Evolutionary conservation across 306 rosid species (phyloP), one percentile per base, ranked within the genome.

Genomic region (Chamaecrista fasciculata): DNA sequence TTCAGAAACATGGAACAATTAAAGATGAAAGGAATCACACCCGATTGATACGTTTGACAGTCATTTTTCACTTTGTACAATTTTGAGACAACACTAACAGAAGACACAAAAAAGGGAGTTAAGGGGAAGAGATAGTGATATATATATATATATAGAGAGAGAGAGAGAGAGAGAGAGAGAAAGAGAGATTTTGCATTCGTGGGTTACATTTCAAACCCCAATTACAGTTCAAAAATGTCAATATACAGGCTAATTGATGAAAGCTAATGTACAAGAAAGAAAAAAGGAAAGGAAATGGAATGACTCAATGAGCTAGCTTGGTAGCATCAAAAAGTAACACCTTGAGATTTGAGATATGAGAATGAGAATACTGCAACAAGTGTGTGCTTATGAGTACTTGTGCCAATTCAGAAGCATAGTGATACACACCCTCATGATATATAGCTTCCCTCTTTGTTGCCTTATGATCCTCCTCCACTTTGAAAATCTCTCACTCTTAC

Each of bases 361-460:
- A 29, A 24, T 39, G 55, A n/a, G 49, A 42, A 56, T 47, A 29
- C 70, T 63, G 40, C 34, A 64, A 4, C 36, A 9, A 31, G 57
- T 19, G 40, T 25, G 55, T 73, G 57, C 60, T 73, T 56, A 4
- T 72, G 87, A 89, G 81, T 84, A 72, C 83, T 87, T 86, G 72
- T 81, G 86, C 76, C 86, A 81, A 72, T 89, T 82, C 65, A 92
- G 90, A 82, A 92, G 96, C 95, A 92, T 84, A 59, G 95, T 79
- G 68, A 89, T 72, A 72, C 98, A 92, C 14, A 87, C 74, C 82
- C 95, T 84, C 83, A 86, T 85, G 29, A 92, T 89, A 57, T 87
- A 87, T 62, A 89, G 76, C 78, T 89, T 89, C 60, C 94, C 94
- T 62, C 77, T 89, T 52, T 87, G 96, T 28, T 89, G 91, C 82